Base-by-base conservation (phyloP, 2,329 filamentous ascomycete genomes). In the Fusarium sterilihyphosum region DNA sequence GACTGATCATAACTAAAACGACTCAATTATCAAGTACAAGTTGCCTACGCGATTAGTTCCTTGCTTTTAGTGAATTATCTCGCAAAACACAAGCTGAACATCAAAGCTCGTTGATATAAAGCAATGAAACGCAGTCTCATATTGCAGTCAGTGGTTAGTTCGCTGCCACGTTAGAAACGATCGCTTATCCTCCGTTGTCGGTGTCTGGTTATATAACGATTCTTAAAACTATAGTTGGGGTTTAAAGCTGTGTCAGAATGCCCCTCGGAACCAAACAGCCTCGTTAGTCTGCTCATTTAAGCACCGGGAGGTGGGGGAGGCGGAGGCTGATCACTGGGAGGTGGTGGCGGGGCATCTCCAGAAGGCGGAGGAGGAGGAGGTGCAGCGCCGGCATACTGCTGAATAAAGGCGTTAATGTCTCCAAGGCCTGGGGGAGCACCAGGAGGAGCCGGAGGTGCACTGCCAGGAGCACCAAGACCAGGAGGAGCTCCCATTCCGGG, bases 361-460 rank as follows among this genome's bases (percentile, higher is more conserved):
- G 89, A 88, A 31, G 89, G 88, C n/a, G 90, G 89, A 3, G 91
- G 89, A 33, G 91, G 91, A 49, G 89, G 89, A 65, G 87, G 85
- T 38, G 82, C 83, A 54, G 86, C 85, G 73, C 84, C 84, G 44
- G 88, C 86, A 71, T 90, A 93, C 78, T 92, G 91, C 81, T 93
- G 90, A 78, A 93, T 91, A 67, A 94, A 85, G 53, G 90, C 89
- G 79, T 88, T 91, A 70, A 92, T 85, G 46, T 89, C 90, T 69
- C 88, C 87, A 31, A 89, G 84, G 70, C 85, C 87, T 77, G 89
- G 88, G 52, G 88, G 88, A 66, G 86, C 87, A 68, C 72, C 72
- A 13, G 72, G 59, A 41, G 85, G 84, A 50, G 73, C 65, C 3
- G 85, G 84, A 43, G 91, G 84, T 60, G 86, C 87, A 73, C 84